Evolutionary conservation across 768 basidiomycete genomes (phyloP), one percentile per base, ranked within the genome.

Genomic region (Lentinula lateritia): DNA sequence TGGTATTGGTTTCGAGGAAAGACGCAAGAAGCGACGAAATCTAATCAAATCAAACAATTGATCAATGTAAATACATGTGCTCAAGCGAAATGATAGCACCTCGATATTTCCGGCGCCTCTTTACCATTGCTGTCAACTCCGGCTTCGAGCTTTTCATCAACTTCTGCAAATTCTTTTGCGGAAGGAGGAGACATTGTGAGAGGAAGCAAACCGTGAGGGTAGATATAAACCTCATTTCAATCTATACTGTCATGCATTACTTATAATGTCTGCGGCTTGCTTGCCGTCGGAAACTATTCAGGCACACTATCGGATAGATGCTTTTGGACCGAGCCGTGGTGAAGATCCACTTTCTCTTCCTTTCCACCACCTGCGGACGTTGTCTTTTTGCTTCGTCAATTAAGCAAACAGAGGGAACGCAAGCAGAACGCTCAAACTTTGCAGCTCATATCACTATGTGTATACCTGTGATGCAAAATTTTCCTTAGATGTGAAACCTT

Each of bases 1-100:
- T 12, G 75, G 75, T 3, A 78, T 78, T 0, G 69, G 65, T 58
- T 74, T 76, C 3, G 41, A 52, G 23, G n/a, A 54, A 20, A 52
- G 54, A 56, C 39, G 63, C 34, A 54, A 60, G 36, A 46, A 60
- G 42, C 45, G 48, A 52, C 34, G 50, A 60, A 60, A 52, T 42
- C 59, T 52, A 15, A 59, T 35, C 28, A 45, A 34, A 28, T 28
- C 23, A 3, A 10, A 36, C 9, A 6, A 28, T 4, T n/a, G 20
- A 28, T 32, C n/a, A 46, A 34, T 32, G 35, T 15, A 36, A 28
- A 28, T 28, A 28, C 28, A 28, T 28, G 28, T 28, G 28, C 28
- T 28, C 50, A 35, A 34, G 13, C 13, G 9, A 45, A 48, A 18
- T 9, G 35, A 12, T 13, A 34, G 45, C 38, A 58, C 43, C 42